phyloP scores from a whole-genome alignment of 495 filamentous ascomycete genomes.

The Diplogelasinospora grovesii region DNA sequence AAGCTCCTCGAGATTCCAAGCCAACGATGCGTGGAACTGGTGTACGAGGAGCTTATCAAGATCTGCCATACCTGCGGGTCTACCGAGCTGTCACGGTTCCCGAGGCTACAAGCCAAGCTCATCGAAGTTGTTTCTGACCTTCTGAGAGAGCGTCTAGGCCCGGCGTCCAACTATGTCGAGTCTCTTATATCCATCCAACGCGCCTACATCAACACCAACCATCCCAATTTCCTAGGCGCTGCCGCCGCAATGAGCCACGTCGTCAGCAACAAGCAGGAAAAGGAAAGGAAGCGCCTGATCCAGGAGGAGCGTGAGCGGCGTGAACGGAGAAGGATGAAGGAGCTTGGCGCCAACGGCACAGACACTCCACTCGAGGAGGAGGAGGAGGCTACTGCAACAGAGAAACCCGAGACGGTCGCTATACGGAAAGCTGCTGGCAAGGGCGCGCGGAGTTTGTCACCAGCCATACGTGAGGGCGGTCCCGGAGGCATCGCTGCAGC shows the following conservation, averaged over 20 bases:
- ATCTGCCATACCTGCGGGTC: conserved; percentile 98
- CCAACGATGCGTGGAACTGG: conserved; percentile 93
- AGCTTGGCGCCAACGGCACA: conserved; percentile 71
- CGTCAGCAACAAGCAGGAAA: conserved; percentile 87
- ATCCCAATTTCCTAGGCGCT: conserved; percentile 96
- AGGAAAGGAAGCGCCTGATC: conserved; percentile 71
- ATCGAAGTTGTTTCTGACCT: conserved; percentile 98
- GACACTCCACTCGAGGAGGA: conserved; percentile 71
- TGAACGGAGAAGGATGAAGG: conserved; percentile 73
- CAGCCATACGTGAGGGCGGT: conserved; percentile 57
- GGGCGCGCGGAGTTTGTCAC: conserved; percentile 69
- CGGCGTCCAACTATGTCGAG: conserved; percentile 84
- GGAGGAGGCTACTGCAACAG: conserved; percentile 49
- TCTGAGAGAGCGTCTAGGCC: conserved; percentile 83
- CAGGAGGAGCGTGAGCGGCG: conserved; percentile 79
- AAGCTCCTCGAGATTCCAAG: conserved; percentile 93
- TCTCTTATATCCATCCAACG: conserved; percentile 95
- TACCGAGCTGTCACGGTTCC: conserved; percentile 84
- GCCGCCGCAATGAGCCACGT: conserved; percentile 97
- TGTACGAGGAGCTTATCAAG: conserved; percentile 99
- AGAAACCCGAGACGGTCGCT: conserved; percentile 46
- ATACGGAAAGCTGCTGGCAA: conserved; percentile 46
- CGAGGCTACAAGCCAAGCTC: conserved; percentile 89
- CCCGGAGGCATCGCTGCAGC: conserved; percentile 56
- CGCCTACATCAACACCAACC: conserved; percentile 99